phyloP scores from a whole-genome alignment of 805 yeast species.

The Yamadazyma takamatsuzukensis region DNA sequence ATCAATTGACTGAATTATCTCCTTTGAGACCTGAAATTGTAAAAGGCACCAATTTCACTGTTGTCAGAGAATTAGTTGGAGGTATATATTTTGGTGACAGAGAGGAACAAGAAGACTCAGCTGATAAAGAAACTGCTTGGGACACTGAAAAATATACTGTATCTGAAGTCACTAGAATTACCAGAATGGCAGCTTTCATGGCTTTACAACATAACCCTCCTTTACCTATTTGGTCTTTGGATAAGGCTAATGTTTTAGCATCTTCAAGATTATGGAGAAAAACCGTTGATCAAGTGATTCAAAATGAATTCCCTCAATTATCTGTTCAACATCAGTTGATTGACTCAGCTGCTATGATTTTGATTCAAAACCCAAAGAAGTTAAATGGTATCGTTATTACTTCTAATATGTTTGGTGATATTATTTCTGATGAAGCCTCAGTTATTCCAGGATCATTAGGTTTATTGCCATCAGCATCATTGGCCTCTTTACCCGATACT shows the following conservation, averaged over 20 bases:
- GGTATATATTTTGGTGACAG: slow-evolving; percentile 98
- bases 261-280: slow-evolving; percentile 95
- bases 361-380: slow-evolving; percentile 85
- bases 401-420: slow-evolving; percentile 97
- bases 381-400: slow-evolving; percentile 92
- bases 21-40: slow-evolving; percentile 86
- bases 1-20: slow-evolving; percentile 75
- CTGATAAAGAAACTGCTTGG: slow-evolving; percentile 67
- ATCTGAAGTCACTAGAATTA: slow-evolving; percentile 89
- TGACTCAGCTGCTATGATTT: slow-evolving; percentile 98
- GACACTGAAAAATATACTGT: slow-evolving; percentile 93
- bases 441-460: slow-evolving; percentile 98
- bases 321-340: slow-evolving; percentile 89
- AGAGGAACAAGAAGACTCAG: slow-evolving; percentile 79
- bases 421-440: slow-evolving; percentile 95
- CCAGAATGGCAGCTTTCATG: slow-evolving; percentile 97
- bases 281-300: slow-evolving; percentile 81
- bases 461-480: slow-evolving; percentile 90
- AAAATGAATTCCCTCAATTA: slow-evolving; percentile 86
- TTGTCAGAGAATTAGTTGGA: slow-evolving; percentile 95
- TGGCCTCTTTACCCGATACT: slow-evolving; percentile 94
- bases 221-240: slow-evolving; percentile 90
- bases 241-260: slow-evolving; percentile 96
- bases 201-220: slow-evolving; percentile 95
- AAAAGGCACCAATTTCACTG: slow-evolving; percentile 85